phyloP scores from a whole-genome alignment of 108 stramenopile species.

The Bacterosira constricta region DNA sequence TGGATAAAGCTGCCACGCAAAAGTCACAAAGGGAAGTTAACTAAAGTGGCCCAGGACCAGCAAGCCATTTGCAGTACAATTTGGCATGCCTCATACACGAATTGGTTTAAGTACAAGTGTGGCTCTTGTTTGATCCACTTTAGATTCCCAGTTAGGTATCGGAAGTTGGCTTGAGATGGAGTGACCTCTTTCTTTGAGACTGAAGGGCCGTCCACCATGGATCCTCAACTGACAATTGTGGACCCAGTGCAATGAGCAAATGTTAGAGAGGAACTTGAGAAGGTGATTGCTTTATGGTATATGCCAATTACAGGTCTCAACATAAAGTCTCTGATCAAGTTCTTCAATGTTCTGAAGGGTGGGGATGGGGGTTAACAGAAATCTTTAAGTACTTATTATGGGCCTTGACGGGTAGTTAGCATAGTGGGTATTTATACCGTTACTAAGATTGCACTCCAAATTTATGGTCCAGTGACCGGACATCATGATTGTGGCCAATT shows the following conservation, averaged over 20 bases:
- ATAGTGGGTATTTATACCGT: no score
- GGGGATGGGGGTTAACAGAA: no score
- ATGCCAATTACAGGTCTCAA: not conserved
- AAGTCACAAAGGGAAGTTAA: no score
- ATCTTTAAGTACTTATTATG: no score
- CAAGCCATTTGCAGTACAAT: slow-evolving; percentile 2
- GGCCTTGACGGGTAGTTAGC: no score
- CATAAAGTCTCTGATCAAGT: slow-evolving; percentile 26
- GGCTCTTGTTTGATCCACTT: slow-evolving; percentile 8
- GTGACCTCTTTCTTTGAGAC: slow-evolving; percentile 6
- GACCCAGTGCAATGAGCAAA: not conserved
- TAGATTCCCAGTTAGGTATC: slow-evolving; percentile 7
- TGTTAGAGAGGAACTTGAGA: slow-evolving; percentile 25
- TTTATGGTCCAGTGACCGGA: no score
- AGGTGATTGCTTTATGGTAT: slow-evolving; percentile 28
- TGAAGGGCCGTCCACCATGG: not conserved
- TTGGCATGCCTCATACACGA: not conserved
- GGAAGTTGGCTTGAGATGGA: slow-evolving; percentile 11
- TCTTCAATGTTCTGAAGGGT: slow-evolving; percentile 52
- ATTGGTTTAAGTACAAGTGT: slow-evolving; percentile 19
- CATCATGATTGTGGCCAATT: no score
- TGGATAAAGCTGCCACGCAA: no score
- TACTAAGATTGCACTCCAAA: no score
- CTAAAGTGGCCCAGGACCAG: not conserved
- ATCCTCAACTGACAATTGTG: not conserved